Evolutionary conservation across 495 filamentous ascomycete species (phyloP).

Genomic region (Thermochaetoides thermophila): DNA sequence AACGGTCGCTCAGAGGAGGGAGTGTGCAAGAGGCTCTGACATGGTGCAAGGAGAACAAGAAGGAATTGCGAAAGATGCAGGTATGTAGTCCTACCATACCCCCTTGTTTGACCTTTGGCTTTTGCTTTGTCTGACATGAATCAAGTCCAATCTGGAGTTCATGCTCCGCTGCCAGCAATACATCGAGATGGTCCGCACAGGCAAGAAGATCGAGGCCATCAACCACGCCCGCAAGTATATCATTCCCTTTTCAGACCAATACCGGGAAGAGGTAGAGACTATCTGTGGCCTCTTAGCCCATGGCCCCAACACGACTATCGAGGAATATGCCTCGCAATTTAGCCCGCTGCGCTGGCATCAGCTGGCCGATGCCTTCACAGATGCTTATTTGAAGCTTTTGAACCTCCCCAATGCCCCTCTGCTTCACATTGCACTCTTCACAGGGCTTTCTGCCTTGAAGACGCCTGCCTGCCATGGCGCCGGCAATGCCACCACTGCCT

Average conservation of each 20-base stretch:
- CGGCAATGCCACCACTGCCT: neutral
- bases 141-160: constrained; percentile 74
- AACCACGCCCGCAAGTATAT: constrained; percentile 70
- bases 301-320: constrained; percentile 37
- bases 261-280: constrained; percentile 51
- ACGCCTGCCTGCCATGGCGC: constrained; percentile 81
- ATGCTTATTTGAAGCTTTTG: constrained; percentile 75
- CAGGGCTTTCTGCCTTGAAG: constrained; percentile 87
- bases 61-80: constrained; percentile 67
- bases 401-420: constrained; percentile 70
- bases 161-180: constrained; percentile 91
- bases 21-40: constrained; percentile 62
- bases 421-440: constrained; percentile 81
- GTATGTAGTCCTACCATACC: constrained; percentile 39
- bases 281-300: constrained; percentile 73
- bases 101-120: too few relatives aligned
- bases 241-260: constrained; percentile 45
- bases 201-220: constrained; percentile 60
- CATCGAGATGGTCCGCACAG: constrained; percentile 67
- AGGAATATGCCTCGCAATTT: constrained; percentile 44
- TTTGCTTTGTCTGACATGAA: constrained; percentile 1
- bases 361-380: constrained; percentile 70
- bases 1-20: constrained; percentile 51
- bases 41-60: constrained; percentile 89
- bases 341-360: constrained; percentile 52